Evolutionary conservation across 345 rosid species (phyloP).

Genomic region (Iberis pinnata): DNA sequence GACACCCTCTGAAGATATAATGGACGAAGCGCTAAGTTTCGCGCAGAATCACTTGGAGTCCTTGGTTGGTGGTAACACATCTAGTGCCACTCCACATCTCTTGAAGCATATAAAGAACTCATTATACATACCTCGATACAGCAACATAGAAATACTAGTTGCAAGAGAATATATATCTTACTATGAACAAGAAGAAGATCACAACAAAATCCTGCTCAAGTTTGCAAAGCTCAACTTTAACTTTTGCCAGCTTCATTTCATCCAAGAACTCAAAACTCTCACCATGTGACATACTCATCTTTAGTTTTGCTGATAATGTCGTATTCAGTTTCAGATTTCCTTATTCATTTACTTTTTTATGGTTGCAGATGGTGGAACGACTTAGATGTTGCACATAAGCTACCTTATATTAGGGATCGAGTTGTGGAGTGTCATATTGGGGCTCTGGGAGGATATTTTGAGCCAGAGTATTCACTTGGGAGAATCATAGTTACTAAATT

Average conservation of each 20-base stretch:
- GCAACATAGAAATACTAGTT: background rate
- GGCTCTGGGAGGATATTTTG: background rate
- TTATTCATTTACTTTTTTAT: background rate
- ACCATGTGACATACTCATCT: background rate
- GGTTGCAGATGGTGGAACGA: slow-evolving; percentile 24
- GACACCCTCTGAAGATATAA: slow-evolving; percentile 10
- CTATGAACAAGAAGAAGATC: slow-evolving; percentile 18
- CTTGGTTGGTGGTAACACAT: background rate
- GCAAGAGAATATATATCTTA: slow-evolving; percentile 22
- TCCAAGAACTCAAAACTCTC: slow-evolving; percentile 15
- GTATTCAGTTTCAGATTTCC: background rate
- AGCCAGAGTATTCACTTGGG: slow-evolving; percentile 17
- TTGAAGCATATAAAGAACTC: slow-evolving; percentile 1
- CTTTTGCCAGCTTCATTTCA: slow-evolving; percentile 12
- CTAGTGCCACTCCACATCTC: background rate
- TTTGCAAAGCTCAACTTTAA: slow-evolving; percentile 18
- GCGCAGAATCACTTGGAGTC: background rate
- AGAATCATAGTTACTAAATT: background rate
- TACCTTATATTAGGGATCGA: slow-evolving; percentile 18
- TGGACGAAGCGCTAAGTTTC: slow-evolving; percentile 17
- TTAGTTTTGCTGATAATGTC: background rate
- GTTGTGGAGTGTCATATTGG: background rate
- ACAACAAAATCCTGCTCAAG: background rate
- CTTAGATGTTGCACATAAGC: slow-evolving; percentile 1
- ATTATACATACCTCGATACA: background rate